A percentile compares a stretch with the other conserved stretches of the same genome.
These are phyloP conservation scores for Russula sp. DNA, from an alignment of 768 basidiomycete genomes.

Conservation along the genomic window DNA sequence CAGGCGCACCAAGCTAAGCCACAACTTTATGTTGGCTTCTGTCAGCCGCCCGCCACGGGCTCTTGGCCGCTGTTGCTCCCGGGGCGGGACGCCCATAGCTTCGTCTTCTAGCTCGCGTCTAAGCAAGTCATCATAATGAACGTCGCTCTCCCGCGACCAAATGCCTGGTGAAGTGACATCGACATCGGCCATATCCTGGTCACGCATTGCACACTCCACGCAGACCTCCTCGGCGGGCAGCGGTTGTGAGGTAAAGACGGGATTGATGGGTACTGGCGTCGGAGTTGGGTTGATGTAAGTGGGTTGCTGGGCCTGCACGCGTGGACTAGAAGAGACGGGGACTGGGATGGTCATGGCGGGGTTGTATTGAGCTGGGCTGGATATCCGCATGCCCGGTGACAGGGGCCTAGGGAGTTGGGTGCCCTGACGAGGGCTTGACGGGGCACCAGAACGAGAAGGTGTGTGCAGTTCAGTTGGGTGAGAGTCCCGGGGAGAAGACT, in stretches of 20 bases:
- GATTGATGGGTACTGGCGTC: slow-evolving; percentile 49
- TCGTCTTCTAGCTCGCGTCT: slow-evolving; percentile 67
- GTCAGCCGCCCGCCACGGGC: slow-evolving; percentile 63
- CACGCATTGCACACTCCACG: slow-evolving; percentile 96
- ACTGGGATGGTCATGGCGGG: slow-evolving; percentile 35
- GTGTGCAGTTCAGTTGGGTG: neutral
- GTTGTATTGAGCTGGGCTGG: neutral
- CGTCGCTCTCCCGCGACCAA: slow-evolving; percentile 91
- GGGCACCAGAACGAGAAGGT: neutral
- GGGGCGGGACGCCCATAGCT: slow-evolving; percentile 40
- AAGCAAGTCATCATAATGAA: slow-evolving; percentile 67
- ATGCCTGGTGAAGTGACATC: slow-evolving; percentile 77
- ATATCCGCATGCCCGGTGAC: slow-evolving; percentile 11
- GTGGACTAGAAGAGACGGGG: slow-evolving; percentile 58
- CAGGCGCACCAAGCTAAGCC: slow-evolving; percentile 62
- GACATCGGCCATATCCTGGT: slow-evolving; percentile 96
- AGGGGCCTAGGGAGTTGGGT: neutral
- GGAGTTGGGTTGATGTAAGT: slow-evolving; percentile 57
- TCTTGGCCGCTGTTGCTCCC: slow-evolving; percentile 50
- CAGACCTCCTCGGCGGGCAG: slow-evolving; percentile 73
- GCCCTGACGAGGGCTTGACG: neutral
- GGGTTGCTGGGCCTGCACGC: slow-evolving; percentile 68
- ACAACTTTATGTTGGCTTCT: slow-evolving; percentile 73
- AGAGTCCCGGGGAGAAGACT: neutral
- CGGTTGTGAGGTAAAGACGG: slow-evolving; percentile 46